Percentiles rank a stretch among this genome's conserved stretches.
These are phyloP conservation scores for Didymella segeticola DNA, from an alignment of 2,329 filamentous ascomycete species.

Conservation along the genomic window DNA sequence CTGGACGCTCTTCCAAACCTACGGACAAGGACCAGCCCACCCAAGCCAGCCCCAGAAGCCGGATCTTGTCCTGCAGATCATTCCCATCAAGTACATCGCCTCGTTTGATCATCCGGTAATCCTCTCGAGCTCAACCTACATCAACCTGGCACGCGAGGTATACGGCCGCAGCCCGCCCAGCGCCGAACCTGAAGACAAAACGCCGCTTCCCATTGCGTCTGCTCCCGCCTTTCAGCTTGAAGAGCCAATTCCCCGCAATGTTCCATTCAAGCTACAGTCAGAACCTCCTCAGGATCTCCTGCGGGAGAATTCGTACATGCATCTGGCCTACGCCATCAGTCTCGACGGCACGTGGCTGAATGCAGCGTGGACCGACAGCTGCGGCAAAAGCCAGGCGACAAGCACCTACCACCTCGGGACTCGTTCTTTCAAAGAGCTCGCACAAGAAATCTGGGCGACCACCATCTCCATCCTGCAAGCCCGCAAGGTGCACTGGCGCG, in stretches of 20 bases:
- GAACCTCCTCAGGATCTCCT: slow-evolving; percentile 75
- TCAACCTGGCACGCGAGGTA: slow-evolving; percentile 72
- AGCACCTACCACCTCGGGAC: slow-evolving; percentile 73
- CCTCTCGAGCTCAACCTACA: slow-evolving; percentile 66
- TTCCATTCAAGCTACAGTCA: slow-evolving; percentile 75
- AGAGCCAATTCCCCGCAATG: slow-evolving; percentile 69
- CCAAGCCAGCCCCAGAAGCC: slow-evolving; percentile 39
- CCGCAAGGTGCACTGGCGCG: slow-evolving; percentile 76
- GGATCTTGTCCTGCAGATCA: slow-evolving; percentile 78
- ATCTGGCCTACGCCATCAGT: slow-evolving; percentile 79
- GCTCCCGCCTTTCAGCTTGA: slow-evolving; percentile 77
- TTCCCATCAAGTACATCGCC: slow-evolving; percentile 72
- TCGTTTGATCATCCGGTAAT: slow-evolving; percentile 68
- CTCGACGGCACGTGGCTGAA: slow-evolving; percentile 79
- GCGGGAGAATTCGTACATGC: slow-evolving; percentile 79
- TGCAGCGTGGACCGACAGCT: slow-evolving; percentile 81
- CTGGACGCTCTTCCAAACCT: slow-evolving; percentile 72
- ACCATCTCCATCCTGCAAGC: slow-evolving; percentile 75
- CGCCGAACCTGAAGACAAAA: slow-evolving; percentile 38
- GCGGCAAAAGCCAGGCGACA: slow-evolving; percentile 74
- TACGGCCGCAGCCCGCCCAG: slow-evolving; percentile 75
- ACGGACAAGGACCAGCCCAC: slow-evolving; percentile 58
- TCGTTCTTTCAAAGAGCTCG: slow-evolving; percentile 70
- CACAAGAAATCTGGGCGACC: slow-evolving; percentile 78
- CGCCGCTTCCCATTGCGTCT: slow-evolving; percentile 61